Base-by-base conservation (phyloP, 2,329 filamentous ascomycete species). In the Trichoderma aggressivum region DNA sequence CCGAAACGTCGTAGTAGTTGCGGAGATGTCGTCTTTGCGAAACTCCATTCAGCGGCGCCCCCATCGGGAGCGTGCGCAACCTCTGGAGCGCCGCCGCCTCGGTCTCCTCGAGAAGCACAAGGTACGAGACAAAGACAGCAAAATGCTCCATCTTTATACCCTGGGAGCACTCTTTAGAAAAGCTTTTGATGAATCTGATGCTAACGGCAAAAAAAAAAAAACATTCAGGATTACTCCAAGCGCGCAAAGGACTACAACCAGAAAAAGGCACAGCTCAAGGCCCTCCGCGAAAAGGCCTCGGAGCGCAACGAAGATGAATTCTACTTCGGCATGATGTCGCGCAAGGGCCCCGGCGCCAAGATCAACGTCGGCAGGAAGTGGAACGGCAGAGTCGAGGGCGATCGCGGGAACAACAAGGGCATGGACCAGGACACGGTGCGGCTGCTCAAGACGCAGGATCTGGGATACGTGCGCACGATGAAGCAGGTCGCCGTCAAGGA, bases 101-200 rank as follows among this genome's bases (percentile, higher is more conserved):
- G 96, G 96, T 74, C 88, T 98, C 26, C 90, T 98, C 73, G 96
- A 98, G 82, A 98, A 99, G 84, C 92, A 96, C 87, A 98, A 98
- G 85, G 91, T 91, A 78, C 55, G 79, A 74, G 39, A 26, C 50
- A 18, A 36, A 36, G 21, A 39, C n/a, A 47, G 18, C 24, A 11
- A 11, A 39, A 34, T 26, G 14, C 26, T 7, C 10, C 30, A 59
- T 32, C 28, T 21, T 32, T 30, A 50, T 53, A 8, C 28, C 26
- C 28, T 2, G 18, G 11, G 7, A n/a, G 39, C 39, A n/a, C 18
- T 43, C 39, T 18, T 30, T 32, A 14, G 3, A 5, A 12, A 55
- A 26, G 5, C 2, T 56, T 26, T 50, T 3, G 7, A 24, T 24
- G 18, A 34, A 1, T n/a, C 3, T n/a, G 30, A 7, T 56, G 11